phyloP scores from a whole-genome alignment of 352 stramenopile genomes.

The Pythium pyrilobum region DNA sequence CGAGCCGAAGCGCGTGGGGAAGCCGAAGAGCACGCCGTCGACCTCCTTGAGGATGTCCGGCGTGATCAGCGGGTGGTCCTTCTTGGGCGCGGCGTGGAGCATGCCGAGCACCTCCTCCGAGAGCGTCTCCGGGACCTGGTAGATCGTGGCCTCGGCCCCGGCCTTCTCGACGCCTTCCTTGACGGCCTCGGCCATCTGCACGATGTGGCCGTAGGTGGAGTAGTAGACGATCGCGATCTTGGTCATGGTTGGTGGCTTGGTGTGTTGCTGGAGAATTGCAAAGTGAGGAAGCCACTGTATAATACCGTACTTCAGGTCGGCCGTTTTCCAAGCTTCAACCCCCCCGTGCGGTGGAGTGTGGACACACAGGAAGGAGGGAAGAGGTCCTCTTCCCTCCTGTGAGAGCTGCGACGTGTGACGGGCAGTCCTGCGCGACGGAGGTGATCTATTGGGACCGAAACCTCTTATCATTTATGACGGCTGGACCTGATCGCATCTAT shows the following conservation, averaged over 20 bases:
- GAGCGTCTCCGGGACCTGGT: conserved; percentile 70
- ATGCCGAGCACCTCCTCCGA: conserved; percentile 57
- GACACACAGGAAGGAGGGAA: too few species aligned
- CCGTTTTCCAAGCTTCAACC: background rate
- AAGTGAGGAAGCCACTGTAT: too few species aligned
- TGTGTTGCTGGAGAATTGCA: conserved; percentile 16
- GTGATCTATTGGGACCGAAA: too few species aligned
- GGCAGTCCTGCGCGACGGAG: too few species aligned
- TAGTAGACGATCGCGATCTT: conserved; percentile 77
- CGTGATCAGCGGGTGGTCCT: conserved; percentile 47
- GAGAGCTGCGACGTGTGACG: too few species aligned
- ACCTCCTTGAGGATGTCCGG: conserved; percentile 43
- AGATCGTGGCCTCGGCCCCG: conserved; percentile 40
- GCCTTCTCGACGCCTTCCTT: conserved; percentile 58
- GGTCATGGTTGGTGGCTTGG: conserved; percentile 23
- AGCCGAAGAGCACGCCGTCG: conserved; percentile 83
- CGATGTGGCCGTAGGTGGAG: conserved; percentile 78
- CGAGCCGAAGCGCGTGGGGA: conserved; percentile 81
- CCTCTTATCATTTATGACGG: too few species aligned
- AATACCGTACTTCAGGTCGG: too few species aligned
- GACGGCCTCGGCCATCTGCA: conserved; percentile 44
- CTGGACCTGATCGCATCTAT: too few species aligned
- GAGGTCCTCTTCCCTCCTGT: too few species aligned
- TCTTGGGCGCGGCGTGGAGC: conserved; percentile 66
- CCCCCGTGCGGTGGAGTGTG: background rate